phyloP scores from a whole-genome alignment of 371 early-diverging fungal genomes.

The Mortierella sp. region DNA sequence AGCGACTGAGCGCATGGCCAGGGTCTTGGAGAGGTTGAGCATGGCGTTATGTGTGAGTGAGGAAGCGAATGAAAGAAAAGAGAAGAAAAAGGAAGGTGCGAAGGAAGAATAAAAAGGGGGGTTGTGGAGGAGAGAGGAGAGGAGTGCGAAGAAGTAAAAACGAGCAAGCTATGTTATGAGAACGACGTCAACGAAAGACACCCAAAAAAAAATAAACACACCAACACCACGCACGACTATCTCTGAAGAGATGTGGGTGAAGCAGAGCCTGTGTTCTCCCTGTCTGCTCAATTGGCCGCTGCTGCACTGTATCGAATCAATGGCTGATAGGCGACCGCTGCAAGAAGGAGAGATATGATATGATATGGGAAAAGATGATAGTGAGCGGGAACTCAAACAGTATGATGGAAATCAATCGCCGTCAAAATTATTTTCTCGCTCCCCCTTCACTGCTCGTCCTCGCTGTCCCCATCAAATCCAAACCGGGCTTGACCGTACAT shows the following conservation, averaged over 20 bases:
- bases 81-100: not conserved
- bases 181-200: constrained; percentile 6
- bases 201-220: constrained; percentile 4
- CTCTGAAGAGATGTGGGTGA: not conserved
- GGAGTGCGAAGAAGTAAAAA: constrained; percentile 4
- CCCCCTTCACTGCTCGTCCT: not conserved
- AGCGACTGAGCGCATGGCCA: constrained; percentile 57
- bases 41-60: constrained; percentile 20
- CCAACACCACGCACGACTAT: not conserved
- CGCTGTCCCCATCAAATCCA: constrained; percentile 3
- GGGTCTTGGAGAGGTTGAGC: constrained; percentile 52
- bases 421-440: not conserved
- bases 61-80: not conserved
- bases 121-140: constrained; percentile 5
- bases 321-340: not conserved
- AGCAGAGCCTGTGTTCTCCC: not conserved
- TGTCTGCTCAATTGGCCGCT: not conserved
- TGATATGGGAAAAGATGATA: not conserved
- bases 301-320: not conserved
- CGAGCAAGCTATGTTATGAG: not conserved
- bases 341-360: not conserved
- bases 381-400: not conserved
- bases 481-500: constrained; percentile 2
- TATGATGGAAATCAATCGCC: not conserved
- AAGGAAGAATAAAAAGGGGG: not conserved